Evolutionary conservation across 345 rosid species (phyloP).

Genomic region (Hypericum perforatum): DNA sequence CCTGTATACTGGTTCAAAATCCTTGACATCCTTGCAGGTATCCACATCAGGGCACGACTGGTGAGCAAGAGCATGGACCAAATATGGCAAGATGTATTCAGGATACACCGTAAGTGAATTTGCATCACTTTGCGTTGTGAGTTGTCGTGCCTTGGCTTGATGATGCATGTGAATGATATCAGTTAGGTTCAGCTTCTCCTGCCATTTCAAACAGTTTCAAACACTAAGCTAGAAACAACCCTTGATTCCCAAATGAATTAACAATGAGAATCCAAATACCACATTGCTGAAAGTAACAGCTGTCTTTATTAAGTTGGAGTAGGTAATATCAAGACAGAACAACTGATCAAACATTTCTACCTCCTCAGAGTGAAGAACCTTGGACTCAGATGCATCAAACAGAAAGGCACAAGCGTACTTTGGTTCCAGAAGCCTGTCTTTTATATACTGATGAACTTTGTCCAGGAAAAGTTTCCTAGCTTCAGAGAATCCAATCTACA

Average conservation of each 20-base stretch:
- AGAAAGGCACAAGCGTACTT: conserved; percentile 83
- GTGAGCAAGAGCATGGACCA: conserved; percentile 84
- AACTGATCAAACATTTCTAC: conserved; percentile 26
- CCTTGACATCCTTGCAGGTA: conserved; percentile 75
- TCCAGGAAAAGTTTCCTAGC: conserved; percentile 62
- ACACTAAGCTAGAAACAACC: not conserved
- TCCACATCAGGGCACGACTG: conserved; percentile 67
- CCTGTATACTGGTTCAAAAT: conserved; percentile 72
- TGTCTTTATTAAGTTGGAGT: too few species aligned
- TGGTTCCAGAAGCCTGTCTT: conserved; percentile 76
- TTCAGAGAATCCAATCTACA: conserved; percentile 67
- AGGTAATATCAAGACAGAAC: too few species aligned
- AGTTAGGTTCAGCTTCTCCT: conserved; percentile 79
- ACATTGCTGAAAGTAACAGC: too few species aligned
- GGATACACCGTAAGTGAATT: conserved; percentile 43
- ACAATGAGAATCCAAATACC: too few species aligned
- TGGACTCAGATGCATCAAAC: conserved; percentile 38
- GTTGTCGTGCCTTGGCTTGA: conserved; percentile 68
- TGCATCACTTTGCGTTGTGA: conserved; percentile 53
- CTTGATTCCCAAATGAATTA: too few species aligned
- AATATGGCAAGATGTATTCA: conserved; percentile 55
- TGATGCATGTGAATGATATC: conserved; percentile 78
- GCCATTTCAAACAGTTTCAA: conserved; percentile 25
- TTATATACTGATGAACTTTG: conserved; percentile 85
- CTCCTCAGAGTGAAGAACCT: conserved; percentile 55